These are phyloP conservation scores for Vigna mungo DNA, from an alignment of 306 rosid species.

Conservation along the genomic window DNA sequence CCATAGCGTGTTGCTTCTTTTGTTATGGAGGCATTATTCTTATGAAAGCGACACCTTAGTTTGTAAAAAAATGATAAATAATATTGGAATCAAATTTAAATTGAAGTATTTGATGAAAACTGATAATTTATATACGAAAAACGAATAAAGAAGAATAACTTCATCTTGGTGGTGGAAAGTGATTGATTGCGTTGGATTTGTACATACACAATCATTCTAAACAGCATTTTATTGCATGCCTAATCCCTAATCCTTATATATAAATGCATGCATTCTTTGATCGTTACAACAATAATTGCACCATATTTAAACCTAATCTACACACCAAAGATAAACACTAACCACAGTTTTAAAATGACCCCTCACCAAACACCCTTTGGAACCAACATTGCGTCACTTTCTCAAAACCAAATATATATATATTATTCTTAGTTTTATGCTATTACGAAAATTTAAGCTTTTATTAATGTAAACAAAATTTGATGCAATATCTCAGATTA, in stretches of 20 bases:
- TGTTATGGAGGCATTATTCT: too few relatives aligned
- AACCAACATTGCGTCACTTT: background rate
- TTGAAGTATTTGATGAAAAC: too few relatives aligned
- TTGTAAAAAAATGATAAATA: too few relatives aligned
- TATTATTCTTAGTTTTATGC: background rate
- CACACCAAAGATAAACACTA: slow-evolving; percentile 37
- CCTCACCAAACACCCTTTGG: slow-evolving; percentile 27
- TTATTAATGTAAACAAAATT: background rate
- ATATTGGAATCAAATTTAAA: too few relatives aligned
- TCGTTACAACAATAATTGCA: slow-evolving; percentile 23
- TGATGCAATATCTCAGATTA: too few relatives aligned
- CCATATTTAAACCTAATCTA: slow-evolving; percentile 7
- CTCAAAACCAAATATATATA: background rate
- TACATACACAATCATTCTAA: slow-evolving; percentile 12
- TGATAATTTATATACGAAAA: background rate
- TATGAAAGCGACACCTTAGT: too few relatives aligned
- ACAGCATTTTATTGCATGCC: background rate
- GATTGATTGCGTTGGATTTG: slow-evolving; percentile 22
- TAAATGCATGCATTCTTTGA: slow-evolving; percentile 16
- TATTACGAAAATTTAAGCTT: background rate
- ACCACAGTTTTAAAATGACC: slow-evolving; percentile 30
- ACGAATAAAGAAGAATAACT: slow-evolving; percentile 12
- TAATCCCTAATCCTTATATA: slow-evolving; percentile 16
- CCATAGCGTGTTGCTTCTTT: too few relatives aligned
- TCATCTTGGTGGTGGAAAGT: slow-evolving; percentile 10